Evolutionary conservation across 108 stramenopile genomes (phyloP), one percentile per base, ranked within the genome.

Genomic region (Skeletonema potamos): DNA sequence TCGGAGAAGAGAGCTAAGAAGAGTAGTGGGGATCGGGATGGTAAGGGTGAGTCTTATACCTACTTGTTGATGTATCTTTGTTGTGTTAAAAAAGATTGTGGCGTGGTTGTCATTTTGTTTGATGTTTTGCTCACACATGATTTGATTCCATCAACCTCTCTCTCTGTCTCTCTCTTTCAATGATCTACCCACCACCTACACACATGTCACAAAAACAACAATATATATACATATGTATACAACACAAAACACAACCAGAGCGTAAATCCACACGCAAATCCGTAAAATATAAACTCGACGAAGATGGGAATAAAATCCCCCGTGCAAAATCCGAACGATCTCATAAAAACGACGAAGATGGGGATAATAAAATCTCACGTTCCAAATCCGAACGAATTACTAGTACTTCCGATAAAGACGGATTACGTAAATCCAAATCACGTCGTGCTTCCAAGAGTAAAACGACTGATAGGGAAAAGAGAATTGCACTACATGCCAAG

Each of bases 401-500:
- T n/a, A n/a, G n/a, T n/a, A n/a, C n/a, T n/a, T 15, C 15, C 8
- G 6, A 6, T 9, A n/a, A 51, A 24, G 15, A n/a, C 9, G 32
- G 22, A 20, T n/a, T 62, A 15, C 32, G 61, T 12, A 62, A 62
- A 37, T 62, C 61, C 17, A 2, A 30, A 22, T 13, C 60, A 33
- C 60, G 60, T 33, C 37, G 34, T 18, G 22, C 20, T 22, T 41
- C 37, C 1, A 34, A 18, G 18, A 36, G 17, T 17, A 34, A 18
- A 24, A 36, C 17, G 43, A 68, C 58, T 6, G 65, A 76, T 55
- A 44, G 66, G 44, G 74, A 76, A 28, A 67, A 56, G 54, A 68
- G 60, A 36, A 76, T 76, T 62, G 74, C 74, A 1, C 18, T 48
- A 37, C 74, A 76, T 62, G 74, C 74, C 60, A 76, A 76, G 67